A percentile compares a stretch with the other conserved stretches of the same genome.
Conservation (phyloP, 352 stramenopile species). For the Globisporangium polare region DNA sequence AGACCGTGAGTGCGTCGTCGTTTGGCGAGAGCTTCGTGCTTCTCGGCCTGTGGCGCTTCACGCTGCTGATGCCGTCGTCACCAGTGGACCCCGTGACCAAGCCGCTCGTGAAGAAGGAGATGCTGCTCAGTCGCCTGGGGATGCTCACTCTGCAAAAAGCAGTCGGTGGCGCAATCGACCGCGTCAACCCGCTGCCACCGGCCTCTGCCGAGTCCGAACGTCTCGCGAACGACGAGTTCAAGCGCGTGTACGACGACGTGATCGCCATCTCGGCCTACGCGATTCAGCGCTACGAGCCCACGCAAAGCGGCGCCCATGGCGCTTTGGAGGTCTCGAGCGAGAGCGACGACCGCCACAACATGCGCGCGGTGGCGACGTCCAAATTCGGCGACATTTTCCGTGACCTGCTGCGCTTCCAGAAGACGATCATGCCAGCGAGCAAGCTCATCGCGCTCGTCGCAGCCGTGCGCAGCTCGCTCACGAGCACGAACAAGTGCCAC, state of each 20-base stretch:
- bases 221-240: slow-evolving; percentile 24
- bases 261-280: slow-evolving; percentile 23
- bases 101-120: slow-evolving; percentile 92
- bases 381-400: slow-evolving; percentile 77
- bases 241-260: slow-evolving; percentile 17
- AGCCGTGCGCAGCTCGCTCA: slow-evolving; percentile 27
- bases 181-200: slow-evolving; percentile 40
- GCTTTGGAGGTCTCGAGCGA: slow-evolving; percentile 12
- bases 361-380: slow-evolving; percentile 32
- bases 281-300: slow-evolving; percentile 42
- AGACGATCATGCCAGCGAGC: slow-evolving; percentile 60
- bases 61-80: slow-evolving; percentile 91
- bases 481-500: slow-evolving; percentile 40
- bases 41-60: slow-evolving; percentile 92
- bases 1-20: not conserved
- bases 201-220: slow-evolving; percentile 25
- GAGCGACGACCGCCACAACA: slow-evolving; percentile 8
- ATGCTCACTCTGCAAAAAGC: slow-evolving; percentile 61
- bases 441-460: slow-evolving; percentile 55
- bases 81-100: slow-evolving; percentile 95
- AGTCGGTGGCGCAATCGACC: slow-evolving; percentile 52
- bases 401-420: slow-evolving; percentile 65
- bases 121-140: slow-evolving; percentile 86
- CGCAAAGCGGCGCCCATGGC: slow-evolving; percentile 15
- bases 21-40: slow-evolving; percentile 85